A percentile compares a stretch with the other conserved stretches of the same genome.
Conservation (phyloP, 495 filamentous ascomycete genomes). For the Polyplosphaeria fusca region DNA sequence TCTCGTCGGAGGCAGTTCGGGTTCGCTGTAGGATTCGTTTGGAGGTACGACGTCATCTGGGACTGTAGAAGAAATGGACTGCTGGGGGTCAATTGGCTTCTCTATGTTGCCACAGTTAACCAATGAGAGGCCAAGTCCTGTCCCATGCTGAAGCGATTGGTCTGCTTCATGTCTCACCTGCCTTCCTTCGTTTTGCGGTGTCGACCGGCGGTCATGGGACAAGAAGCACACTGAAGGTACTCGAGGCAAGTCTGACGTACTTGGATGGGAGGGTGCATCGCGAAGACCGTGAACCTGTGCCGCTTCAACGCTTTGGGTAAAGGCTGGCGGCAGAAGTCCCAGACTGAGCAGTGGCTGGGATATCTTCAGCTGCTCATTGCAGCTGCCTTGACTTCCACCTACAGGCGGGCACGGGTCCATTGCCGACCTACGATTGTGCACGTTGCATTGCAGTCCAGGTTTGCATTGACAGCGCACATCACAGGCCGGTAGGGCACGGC, state of each 20-base stretch:
- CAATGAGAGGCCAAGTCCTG: slow-evolving; percentile 27
- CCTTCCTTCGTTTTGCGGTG: background rate
- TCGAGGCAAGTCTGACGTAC: slow-evolving; percentile 21
- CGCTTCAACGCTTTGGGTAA: background rate
- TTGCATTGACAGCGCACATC: slow-evolving; percentile 7
- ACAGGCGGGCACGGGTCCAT: background rate
- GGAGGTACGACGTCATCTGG: slow-evolving; percentile 13
- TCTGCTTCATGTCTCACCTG: background rate
- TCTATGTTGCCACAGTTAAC: background rate
- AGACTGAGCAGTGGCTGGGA: slow-evolving; percentile 4
- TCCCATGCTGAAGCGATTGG: background rate
- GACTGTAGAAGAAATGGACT: slow-evolving; percentile 22
- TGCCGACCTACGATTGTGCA: background rate
- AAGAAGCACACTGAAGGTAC: slow-evolving; percentile 33
- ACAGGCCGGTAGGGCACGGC: slow-evolving; percentile 2
- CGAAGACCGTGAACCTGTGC: background rate
- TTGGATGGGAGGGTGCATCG: slow-evolving; percentile 13
- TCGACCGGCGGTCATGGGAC: slow-evolving; percentile 17
- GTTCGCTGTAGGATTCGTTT: background rate
- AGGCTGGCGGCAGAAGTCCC: background rate
- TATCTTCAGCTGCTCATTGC: slow-evolving; percentile 2
- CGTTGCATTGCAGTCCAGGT: slow-evolving; percentile 7
- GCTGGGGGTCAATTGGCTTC: slow-evolving; percentile 11
- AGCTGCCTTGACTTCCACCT: background rate
- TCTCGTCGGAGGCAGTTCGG: slow-evolving; percentile 15